Conservation (phyloP, 2,329 filamentous ascomycete genomes). For the Penicillium expansum region DNA sequence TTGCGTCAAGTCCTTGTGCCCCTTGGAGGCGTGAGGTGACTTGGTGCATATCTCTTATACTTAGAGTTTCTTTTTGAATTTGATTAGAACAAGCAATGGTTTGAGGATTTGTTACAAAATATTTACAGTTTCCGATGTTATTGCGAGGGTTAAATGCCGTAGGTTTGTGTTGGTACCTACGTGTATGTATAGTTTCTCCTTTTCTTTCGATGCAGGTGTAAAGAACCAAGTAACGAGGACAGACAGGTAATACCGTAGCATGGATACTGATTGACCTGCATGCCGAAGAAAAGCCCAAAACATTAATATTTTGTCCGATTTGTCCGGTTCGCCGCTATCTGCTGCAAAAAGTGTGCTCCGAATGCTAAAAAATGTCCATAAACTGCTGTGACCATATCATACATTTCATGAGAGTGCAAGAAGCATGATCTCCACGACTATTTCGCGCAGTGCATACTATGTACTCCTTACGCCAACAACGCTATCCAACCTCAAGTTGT, state of each 20-base stretch:
- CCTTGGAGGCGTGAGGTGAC: background rate
- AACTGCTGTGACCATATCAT: slow-evolving; percentile 14
- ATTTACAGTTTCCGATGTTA: background rate
- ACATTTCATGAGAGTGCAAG: slow-evolving; percentile 20
- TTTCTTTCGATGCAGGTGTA: background rate
- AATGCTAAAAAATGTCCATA: slow-evolving; percentile 1
- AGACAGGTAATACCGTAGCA: background rate
- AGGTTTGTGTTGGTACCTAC: background rate
- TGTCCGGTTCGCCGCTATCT: background rate
- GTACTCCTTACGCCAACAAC: background rate
- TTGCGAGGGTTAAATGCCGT: background rate
- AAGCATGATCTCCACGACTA: background rate
- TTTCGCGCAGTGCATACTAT: background rate
- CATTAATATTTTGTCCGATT: background rate
- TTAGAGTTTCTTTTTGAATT: background rate
- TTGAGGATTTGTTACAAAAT: background rate
- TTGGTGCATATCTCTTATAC: background rate
- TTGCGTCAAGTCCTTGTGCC: background rate
- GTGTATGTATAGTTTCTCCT: background rate
- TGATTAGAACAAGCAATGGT: background rate
- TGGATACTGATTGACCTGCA: too few species aligned
- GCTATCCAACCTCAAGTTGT: background rate
- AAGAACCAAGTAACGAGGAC: too few species aligned
- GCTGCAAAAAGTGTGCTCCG: background rate
- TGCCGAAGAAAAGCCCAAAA: background rate